Conservation (phyloP, 345 rosid species). For the Hibiscus syriacus region DNA sequence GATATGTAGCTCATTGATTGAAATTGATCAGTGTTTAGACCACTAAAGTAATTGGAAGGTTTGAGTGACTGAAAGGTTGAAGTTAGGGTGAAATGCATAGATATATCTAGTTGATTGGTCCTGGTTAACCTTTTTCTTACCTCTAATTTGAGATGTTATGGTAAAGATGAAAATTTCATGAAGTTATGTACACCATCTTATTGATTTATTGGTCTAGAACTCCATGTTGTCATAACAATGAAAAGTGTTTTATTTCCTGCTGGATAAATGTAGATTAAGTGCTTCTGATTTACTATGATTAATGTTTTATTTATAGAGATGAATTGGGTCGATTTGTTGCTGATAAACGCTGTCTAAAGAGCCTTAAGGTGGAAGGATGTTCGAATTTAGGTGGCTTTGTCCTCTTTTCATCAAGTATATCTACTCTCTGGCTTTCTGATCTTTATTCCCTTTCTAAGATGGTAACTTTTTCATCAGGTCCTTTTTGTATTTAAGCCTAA, state of each 20-base stretch:
- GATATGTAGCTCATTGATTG: neutral
- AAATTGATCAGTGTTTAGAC: neutral
- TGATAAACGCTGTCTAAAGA: conserved; percentile 77
- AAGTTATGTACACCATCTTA: neutral
- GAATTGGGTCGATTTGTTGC: conserved; percentile 95
- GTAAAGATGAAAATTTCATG: neutral
- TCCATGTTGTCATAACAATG: too few species aligned
- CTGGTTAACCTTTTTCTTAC: neutral
- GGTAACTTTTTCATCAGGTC: conserved; percentile 33
- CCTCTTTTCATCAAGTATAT: conserved; percentile 74
- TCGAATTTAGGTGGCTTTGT: conserved; percentile 70
- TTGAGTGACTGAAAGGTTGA: neutral
- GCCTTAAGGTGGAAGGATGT: too few species aligned
- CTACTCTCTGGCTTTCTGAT: conserved; percentile 82
- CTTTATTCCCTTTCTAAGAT: conserved; percentile 69
- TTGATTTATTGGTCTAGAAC: neutral
- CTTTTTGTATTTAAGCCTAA: neutral
- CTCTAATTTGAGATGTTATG: neutral
- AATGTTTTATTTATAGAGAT: conserved; percentile 42
- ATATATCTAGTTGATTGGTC: neutral
- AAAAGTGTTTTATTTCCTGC: neutral
- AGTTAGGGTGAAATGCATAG: too few species aligned
- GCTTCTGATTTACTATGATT: conserved; percentile 4
- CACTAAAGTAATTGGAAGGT: neutral
- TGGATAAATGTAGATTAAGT: conserved; percentile 3